phyloP scores from a whole-genome alignment of 805 yeast species.

The Candida alai region DNA sequence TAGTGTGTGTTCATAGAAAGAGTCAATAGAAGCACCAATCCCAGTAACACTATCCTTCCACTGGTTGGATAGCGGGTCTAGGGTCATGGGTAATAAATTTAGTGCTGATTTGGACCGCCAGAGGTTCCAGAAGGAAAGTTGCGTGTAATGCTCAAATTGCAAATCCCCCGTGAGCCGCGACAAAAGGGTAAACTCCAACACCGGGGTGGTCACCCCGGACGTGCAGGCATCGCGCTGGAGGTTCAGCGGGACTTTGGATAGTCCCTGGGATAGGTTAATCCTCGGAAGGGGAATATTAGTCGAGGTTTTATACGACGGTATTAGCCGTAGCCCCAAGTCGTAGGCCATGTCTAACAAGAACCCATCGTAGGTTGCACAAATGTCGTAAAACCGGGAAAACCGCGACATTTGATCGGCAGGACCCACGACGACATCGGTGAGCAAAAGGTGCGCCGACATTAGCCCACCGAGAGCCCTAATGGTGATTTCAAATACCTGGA shows the following conservation, averaged over 20 bases:
- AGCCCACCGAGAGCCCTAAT: constrained; percentile 83
- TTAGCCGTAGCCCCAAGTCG: constrained; percentile 68
- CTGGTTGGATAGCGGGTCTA: constrained; percentile 53
- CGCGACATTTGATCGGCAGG: not conserved
- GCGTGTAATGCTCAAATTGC: constrained; percentile 59
- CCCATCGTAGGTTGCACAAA: constrained; percentile 56
- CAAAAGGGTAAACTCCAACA: constrained; percentile 74
- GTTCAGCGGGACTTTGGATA: constrained; percentile 38
- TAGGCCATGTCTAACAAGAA: constrained; percentile 66
- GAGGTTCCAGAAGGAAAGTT: constrained; percentile 58
- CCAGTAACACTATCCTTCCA: constrained; percentile 68
- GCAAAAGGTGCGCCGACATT: constrained; percentile 64
- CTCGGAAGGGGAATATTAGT: constrained; percentile 76
- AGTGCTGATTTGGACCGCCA: constrained; percentile 65
- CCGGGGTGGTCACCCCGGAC: constrained; percentile 82
- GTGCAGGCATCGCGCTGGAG: constrained; percentile 69
- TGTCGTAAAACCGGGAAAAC: constrained; percentile 10
- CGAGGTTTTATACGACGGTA: constrained; percentile 65
- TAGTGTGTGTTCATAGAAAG: constrained; percentile 84
- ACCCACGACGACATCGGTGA: constrained; percentile 23
- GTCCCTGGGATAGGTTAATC: constrained; percentile 60
- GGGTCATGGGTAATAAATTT: constrained; percentile 73
- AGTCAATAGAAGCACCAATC: constrained; percentile 87
- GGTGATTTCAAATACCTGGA: constrained; percentile 85
- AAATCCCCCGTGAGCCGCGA: constrained; percentile 73